phyloP scores from a whole-genome alignment of 2,329 filamentous ascomycete species.

The Aspergillus sp. region DNA sequence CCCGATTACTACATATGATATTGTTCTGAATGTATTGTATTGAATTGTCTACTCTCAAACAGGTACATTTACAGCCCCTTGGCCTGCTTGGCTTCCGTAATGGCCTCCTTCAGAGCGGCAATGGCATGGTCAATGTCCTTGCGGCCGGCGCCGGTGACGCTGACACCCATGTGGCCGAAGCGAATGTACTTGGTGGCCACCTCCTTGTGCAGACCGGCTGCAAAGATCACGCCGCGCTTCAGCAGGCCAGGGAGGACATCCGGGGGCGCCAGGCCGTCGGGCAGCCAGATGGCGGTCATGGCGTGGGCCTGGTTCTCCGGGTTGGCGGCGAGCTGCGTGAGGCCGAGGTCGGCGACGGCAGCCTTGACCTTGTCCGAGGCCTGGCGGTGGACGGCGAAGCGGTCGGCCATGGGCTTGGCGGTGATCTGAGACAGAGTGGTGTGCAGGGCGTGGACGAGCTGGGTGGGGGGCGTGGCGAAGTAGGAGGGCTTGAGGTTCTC shows the following conservation, averaged over 20 bases:
- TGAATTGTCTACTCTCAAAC: too few relatives aligned
- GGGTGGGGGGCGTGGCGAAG: slow-evolving; percentile 94
- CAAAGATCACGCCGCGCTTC: slow-evolving; percentile 88
- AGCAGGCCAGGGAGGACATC: slow-evolving; percentile 82
- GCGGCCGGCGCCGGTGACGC: slow-evolving; percentile 75
- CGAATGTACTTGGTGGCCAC: slow-evolving; percentile 91
- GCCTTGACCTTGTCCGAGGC: slow-evolving; percentile 85
- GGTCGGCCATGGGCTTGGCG: slow-evolving; percentile 72
- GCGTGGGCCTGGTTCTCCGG: slow-evolving; percentile 91
- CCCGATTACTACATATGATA: too few relatives aligned
- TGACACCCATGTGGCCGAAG: slow-evolving; percentile 97
- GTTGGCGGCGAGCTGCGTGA: slow-evolving; percentile 82
- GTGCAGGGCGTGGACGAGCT: slow-evolving; percentile 89
- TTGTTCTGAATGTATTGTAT: too few relatives aligned
- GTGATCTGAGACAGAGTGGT: slow-evolving; percentile 85
- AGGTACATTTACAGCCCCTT: slow-evolving; percentile 36
- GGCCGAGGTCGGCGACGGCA: slow-evolving; percentile 72
- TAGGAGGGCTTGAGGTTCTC: slow-evolving; percentile 97
- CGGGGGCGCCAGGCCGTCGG: slow-evolving; percentile 75
- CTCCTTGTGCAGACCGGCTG: slow-evolving; percentile 92
- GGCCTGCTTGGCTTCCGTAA: slow-evolving; percentile 71
- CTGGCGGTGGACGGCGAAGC: slow-evolving; percentile 77
- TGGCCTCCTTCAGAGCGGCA: slow-evolving; percentile 69
- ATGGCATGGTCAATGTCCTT: slow-evolving; percentile 83
- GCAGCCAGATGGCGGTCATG: slow-evolving; percentile 97